phyloP scores from a whole-genome alignment of 1,284 basidiomycete species.

The Boletus mariae region DNA sequence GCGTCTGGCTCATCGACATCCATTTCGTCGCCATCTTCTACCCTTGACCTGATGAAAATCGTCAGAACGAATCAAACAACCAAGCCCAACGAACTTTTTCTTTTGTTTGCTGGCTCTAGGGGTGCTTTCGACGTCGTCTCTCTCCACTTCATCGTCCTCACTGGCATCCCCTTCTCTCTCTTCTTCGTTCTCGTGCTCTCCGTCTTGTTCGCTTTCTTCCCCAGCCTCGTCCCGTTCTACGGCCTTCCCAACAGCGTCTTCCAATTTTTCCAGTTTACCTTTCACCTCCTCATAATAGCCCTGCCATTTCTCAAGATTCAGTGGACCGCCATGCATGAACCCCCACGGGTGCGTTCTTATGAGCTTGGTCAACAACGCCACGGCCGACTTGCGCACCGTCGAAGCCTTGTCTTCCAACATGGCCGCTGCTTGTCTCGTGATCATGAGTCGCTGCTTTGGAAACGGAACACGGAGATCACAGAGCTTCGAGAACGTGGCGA shows the following conservation, averaged over 20 bases:
- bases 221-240: slow-evolving; percentile 43
- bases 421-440: slow-evolving; percentile 74
- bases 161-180: slow-evolving; percentile 37
- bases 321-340: slow-evolving; percentile 77
- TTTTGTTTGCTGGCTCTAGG: slow-evolving; percentile 30
- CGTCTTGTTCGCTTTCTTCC: slow-evolving; percentile 39
- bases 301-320: slow-evolving; percentile 76
- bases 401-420: slow-evolving; percentile 91
- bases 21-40: slow-evolving; percentile 45
- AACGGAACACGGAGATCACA: slow-evolving; percentile 75
- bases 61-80: slow-evolving; percentile 2
- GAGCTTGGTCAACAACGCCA: slow-evolving; percentile 74
- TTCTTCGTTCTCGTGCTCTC: slow-evolving; percentile 34
- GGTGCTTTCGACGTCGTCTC: slow-evolving; percentile 27
- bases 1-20: slow-evolving; percentile 47
- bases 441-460: slow-evolving; percentile 79
- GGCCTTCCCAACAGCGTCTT: slow-evolving; percentile 52
- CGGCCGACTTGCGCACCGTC: slow-evolving; percentile 83
- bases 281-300: slow-evolving; percentile 65
- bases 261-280: slow-evolving; percentile 58
- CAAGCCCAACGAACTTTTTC: slow-evolving; percentile 20
- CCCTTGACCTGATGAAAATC: slow-evolving; percentile 22
- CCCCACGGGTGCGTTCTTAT: slow-evolving; percentile 91
- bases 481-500: slow-evolving; percentile 71
- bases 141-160: slow-evolving; percentile 35